Conservation (phyloP, 2,329 filamentous ascomycete species). For the Podosphaera fusca region DNA sequence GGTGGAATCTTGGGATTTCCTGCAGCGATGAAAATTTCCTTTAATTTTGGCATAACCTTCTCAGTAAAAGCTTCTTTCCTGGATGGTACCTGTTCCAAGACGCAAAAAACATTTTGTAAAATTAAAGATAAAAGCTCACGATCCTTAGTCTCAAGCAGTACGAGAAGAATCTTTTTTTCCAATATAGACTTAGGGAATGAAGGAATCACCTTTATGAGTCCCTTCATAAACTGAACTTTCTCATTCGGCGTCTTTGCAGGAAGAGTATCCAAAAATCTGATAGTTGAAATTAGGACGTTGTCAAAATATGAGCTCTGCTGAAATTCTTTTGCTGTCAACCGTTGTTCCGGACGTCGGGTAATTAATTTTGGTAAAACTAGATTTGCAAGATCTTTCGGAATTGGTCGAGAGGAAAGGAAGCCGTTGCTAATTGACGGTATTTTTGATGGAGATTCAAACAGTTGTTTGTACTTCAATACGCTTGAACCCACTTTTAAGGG, state of each 20-base stretch:
- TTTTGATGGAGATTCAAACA: slow-evolving; percentile 57
- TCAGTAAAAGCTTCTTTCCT: slow-evolving; percentile 63
- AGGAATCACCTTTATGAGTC: slow-evolving; percentile 62
- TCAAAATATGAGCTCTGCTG: slow-evolving; percentile 93
- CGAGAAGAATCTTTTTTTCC: slow-evolving; percentile 82
- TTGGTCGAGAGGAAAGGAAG: slow-evolving; percentile 54
- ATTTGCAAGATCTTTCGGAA: slow-evolving; percentile 56
- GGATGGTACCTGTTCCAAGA: slow-evolving; percentile 55
- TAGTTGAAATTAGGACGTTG: slow-evolving; percentile 87
- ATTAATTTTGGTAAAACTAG: slow-evolving; percentile 69
- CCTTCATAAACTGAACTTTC: slow-evolving; percentile 78
- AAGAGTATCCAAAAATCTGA: slow-evolving; percentile 77
- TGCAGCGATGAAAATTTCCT: slow-evolving; percentile 54
- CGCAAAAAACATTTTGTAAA: slow-evolving; percentile 79
- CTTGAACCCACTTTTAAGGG: slow-evolving; percentile 67
- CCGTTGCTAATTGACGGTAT: slow-evolving; percentile 63
- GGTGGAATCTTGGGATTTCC: slow-evolving; percentile 26
- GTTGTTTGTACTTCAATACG: slow-evolving; percentile 60
- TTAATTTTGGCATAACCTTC: slow-evolving; percentile 62
- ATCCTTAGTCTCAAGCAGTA: slow-evolving; percentile 77
- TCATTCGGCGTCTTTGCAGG: slow-evolving; percentile 81
- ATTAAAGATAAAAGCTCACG: slow-evolving; percentile 66
- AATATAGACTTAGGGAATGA: slow-evolving; percentile 87
- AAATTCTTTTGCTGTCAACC: slow-evolving; percentile 73
- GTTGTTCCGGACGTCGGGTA: slow-evolving; percentile 64